Evolutionary conservation across 2,329 filamentous ascomycete species (phyloP).

Genomic region (Colletotrichum graminicola): DNA sequence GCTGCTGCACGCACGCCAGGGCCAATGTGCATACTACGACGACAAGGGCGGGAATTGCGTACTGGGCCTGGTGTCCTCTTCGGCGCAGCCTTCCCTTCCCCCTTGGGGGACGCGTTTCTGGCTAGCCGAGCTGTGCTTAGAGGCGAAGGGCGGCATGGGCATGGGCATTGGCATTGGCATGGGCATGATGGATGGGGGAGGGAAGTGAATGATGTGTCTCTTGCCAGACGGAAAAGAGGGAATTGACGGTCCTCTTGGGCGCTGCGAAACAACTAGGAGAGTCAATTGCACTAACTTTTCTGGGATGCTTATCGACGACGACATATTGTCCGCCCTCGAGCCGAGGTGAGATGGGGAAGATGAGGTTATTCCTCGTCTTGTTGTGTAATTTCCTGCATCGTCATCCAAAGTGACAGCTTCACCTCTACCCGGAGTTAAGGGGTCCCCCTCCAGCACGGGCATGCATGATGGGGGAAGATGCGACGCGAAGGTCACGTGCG

Average conservation of each 20-base stretch:
- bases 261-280: neutral
- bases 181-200: neutral
- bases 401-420: slow-evolving; percentile 40
- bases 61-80: slow-evolving; percentile 22
- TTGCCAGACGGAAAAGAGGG: neutral
- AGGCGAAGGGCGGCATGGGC: slow-evolving; percentile 4
- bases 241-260: neutral
- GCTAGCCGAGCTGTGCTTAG: slow-evolving; percentile 25
- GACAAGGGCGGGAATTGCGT: slow-evolving; percentile 23
- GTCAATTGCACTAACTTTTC: slow-evolving; percentile 8
- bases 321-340: slow-evolving; percentile 3
- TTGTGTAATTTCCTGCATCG: slow-evolving; percentile 37
- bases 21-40: slow-evolving; percentile 22
- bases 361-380: slow-evolving; percentile 35
- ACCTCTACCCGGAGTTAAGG: slow-evolving; percentile 11
- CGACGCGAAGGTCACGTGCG: slow-evolving; percentile 5
- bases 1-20: slow-evolving; percentile 18
- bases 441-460: slow-evolving; percentile 13
- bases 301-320: neutral
- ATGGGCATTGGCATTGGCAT: neutral
- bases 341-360: slow-evolving; percentile 24
- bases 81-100: slow-evolving; percentile 8
- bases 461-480: slow-evolving; percentile 5
- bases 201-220: neutral
- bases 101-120: slow-evolving; percentile 31